These are phyloP conservation scores for Toxicodendron radicans DNA, from an alignment of 345 rosid genomes.

Conservation along the genomic window DNA sequence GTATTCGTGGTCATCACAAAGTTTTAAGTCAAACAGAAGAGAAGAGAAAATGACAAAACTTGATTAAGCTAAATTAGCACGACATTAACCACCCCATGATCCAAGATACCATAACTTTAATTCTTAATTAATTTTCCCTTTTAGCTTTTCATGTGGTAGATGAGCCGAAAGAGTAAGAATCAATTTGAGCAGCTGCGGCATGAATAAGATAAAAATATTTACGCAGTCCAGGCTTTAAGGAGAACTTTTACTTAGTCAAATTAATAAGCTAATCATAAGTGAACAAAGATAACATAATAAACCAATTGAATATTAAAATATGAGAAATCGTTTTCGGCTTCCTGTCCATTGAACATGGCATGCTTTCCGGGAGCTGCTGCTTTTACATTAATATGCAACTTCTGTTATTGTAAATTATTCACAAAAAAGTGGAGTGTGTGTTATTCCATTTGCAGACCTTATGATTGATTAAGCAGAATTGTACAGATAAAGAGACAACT, in stretches of 20 bases:
- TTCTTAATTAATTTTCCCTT: neutral
- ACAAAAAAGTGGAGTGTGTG: neutral
- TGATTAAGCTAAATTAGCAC: neutral
- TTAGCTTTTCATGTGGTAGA: slow-evolving; percentile 25
- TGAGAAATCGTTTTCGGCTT: slow-evolving; percentile 9
- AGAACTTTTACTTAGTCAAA: slow-evolving; percentile 20
- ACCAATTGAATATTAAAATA: slow-evolving; percentile 5
- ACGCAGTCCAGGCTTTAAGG: neutral
- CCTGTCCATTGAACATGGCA: slow-evolving; percentile 37
- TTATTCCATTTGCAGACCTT: neutral
- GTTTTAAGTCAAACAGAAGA: neutral
- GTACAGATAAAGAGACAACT: neutral
- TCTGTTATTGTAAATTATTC: slow-evolving; percentile 2
- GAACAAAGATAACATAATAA: slow-evolving; percentile 8
- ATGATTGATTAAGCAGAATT: slow-evolving; percentile 14
- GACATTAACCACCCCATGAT: slow-evolving; percentile 12
- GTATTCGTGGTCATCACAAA: too few relatives aligned
- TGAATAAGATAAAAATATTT: neutral
- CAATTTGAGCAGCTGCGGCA: neutral
- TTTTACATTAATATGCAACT: neutral
- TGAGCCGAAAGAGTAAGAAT: slow-evolving; percentile 1
- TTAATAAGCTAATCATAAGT: slow-evolving; percentile 14
- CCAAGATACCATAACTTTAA: slow-evolving; percentile 1
- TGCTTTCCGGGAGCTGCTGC: slow-evolving; percentile 31
- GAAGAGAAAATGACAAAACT: slow-evolving; percentile 11